Percentiles rank a stretch among this genome's conserved stretches.
phyloP scores from a whole-genome alignment of 352 stramenopile species.

The Phytophthora capsici region DNA sequence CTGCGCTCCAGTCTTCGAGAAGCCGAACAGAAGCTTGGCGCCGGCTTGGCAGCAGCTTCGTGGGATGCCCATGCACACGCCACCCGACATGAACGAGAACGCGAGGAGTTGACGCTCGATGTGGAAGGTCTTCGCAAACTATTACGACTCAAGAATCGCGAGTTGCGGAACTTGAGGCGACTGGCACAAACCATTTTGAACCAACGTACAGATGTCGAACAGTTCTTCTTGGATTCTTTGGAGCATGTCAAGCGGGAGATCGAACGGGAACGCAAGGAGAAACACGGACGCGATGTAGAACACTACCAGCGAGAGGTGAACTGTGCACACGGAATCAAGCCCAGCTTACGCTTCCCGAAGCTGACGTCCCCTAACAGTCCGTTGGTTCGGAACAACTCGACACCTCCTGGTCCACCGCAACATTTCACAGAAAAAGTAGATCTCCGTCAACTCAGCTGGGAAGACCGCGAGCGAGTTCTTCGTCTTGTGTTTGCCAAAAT shows the following conservation, averaged over 20 bases:
- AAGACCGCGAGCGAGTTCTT: constrained; percentile 92
- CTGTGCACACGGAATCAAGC: constrained; percentile 39
- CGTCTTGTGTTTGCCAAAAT: constrained; percentile 95
- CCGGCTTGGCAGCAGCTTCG: constrained; percentile 71
- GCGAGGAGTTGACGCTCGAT: constrained; percentile 90
- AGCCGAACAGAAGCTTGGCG: constrained; percentile 79
- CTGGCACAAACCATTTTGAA: constrained; percentile 92
- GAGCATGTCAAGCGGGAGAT: constrained; percentile 88
- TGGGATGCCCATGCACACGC: constrained; percentile 63
- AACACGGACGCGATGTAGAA: constrained; percentile 57
- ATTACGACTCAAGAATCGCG: constrained; percentile 93
- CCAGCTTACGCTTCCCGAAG: constrained; percentile 57
- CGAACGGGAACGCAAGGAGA: constrained; percentile 52
- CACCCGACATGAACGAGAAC: constrained; percentile 57
- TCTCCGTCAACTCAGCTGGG: constrained; percentile 87
- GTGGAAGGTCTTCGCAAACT: constrained; percentile 85
- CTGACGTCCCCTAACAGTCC: constrained; percentile 34
- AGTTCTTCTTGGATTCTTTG: constrained; percentile 94
- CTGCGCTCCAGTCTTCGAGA: constrained; percentile 73
- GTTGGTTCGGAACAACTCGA: constrained; percentile 3
- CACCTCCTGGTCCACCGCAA: constrained; percentile 9
- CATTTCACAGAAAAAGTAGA: constrained; percentile 86
- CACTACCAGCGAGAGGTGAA: constrained; percentile 65
- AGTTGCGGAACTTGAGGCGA: constrained; percentile 89
- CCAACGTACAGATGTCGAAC: constrained; percentile 91